Base-by-base conservation (phyloP, 441 rosid genomes). In the Bruguiera hainesii region DNA sequence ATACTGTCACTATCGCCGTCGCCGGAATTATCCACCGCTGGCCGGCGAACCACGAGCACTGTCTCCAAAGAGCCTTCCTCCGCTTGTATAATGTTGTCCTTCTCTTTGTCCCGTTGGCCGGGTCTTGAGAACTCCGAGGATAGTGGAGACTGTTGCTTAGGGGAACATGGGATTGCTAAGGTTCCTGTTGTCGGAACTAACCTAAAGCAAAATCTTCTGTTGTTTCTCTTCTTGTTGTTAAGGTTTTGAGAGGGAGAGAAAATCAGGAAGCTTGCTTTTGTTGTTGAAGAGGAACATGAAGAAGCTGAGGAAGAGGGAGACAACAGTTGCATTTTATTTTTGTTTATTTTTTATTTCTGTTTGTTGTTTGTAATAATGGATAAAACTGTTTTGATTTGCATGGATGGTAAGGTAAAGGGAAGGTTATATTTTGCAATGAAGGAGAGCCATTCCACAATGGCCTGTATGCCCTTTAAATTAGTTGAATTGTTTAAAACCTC, bases 41-140 rank as follows among this genome's bases (percentile, higher is more conserved):
- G 98, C 67, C 96, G 74, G 63, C 98, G 87, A 73, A 81, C 95
- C 29, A 82, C 69, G 0, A 87, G 80, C 39, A 77, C 76, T 59
- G 71, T 70, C 61, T 80, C 78, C 65, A 63, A 63, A 16, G 81
- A 51, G 5, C 48, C 81, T 62, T 65, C 70, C 66, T 56, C 21
- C 69, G 68, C 56, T 6, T 61, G 50, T 49, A 56, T 56, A 58
- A 23, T 0, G 23, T 23, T 23, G 23, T 23, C 23, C 23, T 23
- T 23, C 23, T 23, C 23, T 23, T 19, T 59, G 19, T 0, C 7
- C 0, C 2, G 15, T 49, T 57, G 42, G n/a, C 2, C 21, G 65
- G 16, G 65, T 65, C 29, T 66, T 3, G 70, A 46, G 29, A 67
- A 48, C 37, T 50, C 69, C 20, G 59, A 26, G 58, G 70, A 64